Base-by-base conservation (phyloP, 1,284 basidiomycete species). In the Rhodotorula sp. region DNA sequence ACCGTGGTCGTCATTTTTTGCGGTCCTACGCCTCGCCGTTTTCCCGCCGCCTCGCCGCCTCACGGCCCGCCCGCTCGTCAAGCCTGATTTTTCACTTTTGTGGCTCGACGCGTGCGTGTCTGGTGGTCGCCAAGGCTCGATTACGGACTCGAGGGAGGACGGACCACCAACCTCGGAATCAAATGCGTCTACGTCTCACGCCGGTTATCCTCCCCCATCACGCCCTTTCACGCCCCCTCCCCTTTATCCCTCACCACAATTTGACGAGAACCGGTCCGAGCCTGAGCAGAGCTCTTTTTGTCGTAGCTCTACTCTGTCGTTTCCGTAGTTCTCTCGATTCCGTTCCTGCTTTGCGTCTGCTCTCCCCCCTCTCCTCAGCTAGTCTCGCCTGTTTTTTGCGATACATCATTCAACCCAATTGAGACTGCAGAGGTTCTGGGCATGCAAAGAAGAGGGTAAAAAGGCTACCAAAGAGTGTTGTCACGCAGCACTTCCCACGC, bases 191-290 rank as follows among this genome's bases (percentile, higher is more conserved):
- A 12, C 56, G 14, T n/a, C 19, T 7, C 19, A 34, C 26, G n/a
- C n/a, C 45, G 38, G n/a, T 23, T 23, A 5, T 31, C 34, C 26
- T 31, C 34, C 19, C 21, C 45, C 26, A 1, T 15, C 26, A 26
- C 7, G 47, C 14, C 47, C 31, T 19, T 18, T 19, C 43, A 18
- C 48, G 38, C 18, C 19, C 63, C 38, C n/a, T 31, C 5, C 48
- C 31, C 28, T 38, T 23, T n/a, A n/a, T 3, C 43, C 26, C 6
- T n/a, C 54, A 8, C 57, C 50, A 34, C n/a, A 49, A n/a, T 62
- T 70, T 54, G 66, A 67, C 69, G 69, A 67, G 69, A 71, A 66
- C 69, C 64, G 59, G 62, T 50, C 69, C 54, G 69, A 71, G 69
- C 69, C 69, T 61, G 52, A 62, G 19, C 21, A 56, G 48, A 26